These are phyloP conservation scores for Backusella psychrophila DNA, from an alignment of 192 early-diverging fungal species.

Conservation along the genomic window DNA sequence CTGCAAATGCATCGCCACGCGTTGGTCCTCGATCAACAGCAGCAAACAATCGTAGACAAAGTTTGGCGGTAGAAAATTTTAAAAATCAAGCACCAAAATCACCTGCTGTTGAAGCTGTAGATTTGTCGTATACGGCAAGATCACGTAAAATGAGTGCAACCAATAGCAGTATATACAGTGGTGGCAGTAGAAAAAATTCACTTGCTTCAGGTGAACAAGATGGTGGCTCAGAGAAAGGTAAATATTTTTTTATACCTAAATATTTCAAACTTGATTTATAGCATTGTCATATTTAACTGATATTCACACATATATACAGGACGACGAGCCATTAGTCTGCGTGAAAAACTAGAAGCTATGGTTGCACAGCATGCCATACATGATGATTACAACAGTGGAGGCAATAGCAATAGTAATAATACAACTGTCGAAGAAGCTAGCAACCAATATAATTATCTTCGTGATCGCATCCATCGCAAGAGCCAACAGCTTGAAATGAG, in stretches of 20 bases:
- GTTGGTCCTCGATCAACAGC: constrained; percentile 5
- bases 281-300: neutral
- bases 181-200: constrained; percentile 19
- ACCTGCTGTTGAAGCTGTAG: neutral
- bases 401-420: neutral
- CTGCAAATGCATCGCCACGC: neutral
- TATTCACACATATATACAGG: neutral
- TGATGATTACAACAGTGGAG: neutral
- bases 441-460: neutral
- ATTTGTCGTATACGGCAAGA: neutral
- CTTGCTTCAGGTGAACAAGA: neutral
- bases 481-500: neutral
- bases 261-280: neutral
- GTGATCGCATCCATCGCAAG: neutral
- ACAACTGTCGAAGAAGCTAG: neutral
- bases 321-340: constrained; percentile 20
- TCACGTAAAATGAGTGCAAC: constrained; percentile 11
- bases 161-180: neutral
- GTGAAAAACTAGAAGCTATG: constrained; percentile 25
- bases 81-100: neutral
- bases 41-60: constrained; percentile 1
- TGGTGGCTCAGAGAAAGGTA: constrained; percentile 4
- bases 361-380: constrained; percentile 29
- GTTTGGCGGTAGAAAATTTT: neutral
- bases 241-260: neutral